These are phyloP conservation scores for Ascochyta pisi DNA, from an alignment of 2,329 filamentous ascomycete genomes.

Conservation along the genomic window DNA sequence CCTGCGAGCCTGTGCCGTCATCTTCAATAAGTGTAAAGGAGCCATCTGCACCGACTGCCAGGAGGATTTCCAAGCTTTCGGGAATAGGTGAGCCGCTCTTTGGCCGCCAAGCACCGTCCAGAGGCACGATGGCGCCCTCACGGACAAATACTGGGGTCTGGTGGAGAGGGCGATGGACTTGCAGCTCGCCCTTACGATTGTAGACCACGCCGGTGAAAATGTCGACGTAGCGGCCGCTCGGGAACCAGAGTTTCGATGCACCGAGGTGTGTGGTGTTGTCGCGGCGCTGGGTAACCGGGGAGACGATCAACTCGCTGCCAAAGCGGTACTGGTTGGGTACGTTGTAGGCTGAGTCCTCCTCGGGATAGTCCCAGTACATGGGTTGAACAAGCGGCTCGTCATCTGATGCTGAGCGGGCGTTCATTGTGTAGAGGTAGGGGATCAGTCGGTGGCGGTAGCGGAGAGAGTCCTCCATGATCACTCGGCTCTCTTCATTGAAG, in stretches of 20 bases:
- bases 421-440: conserved; percentile 67
- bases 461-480: conserved; percentile 59
- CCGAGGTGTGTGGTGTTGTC: conserved; percentile 57
- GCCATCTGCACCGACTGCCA: conserved; percentile 56
- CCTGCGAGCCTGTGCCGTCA: conserved; percentile 42
- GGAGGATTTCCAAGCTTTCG: conserved; percentile 56
- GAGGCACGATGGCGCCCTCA: conserved; percentile 65
- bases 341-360: conserved; percentile 61
- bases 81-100: conserved; percentile 59
- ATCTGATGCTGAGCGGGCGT: conserved; percentile 53
- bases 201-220: conserved; percentile 66
- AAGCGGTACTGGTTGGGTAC: conserved; percentile 67
- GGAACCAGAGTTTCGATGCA: conserved; percentile 63
- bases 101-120: conserved; percentile 56
- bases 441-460: conserved; percentile 65
- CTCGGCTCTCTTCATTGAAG: conserved; percentile 56
- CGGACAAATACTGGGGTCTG: conserved; percentile 61
- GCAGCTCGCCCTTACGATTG: conserved; percentile 61
- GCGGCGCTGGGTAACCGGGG: conserved; percentile 62
- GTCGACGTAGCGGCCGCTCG: conserved; percentile 62
- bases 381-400: conserved; percentile 65
- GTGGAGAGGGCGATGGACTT: conserved; percentile 59
- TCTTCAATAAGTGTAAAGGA: conserved; percentile 61
- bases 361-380: conserved; percentile 67
- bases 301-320: conserved; percentile 63